A percentile compares a stretch with the other conserved stretches of the same genome.
phyloP scores from a whole-genome alignment of 352 stramenopile genomes.

The Phytophthora megakarya region DNA sequence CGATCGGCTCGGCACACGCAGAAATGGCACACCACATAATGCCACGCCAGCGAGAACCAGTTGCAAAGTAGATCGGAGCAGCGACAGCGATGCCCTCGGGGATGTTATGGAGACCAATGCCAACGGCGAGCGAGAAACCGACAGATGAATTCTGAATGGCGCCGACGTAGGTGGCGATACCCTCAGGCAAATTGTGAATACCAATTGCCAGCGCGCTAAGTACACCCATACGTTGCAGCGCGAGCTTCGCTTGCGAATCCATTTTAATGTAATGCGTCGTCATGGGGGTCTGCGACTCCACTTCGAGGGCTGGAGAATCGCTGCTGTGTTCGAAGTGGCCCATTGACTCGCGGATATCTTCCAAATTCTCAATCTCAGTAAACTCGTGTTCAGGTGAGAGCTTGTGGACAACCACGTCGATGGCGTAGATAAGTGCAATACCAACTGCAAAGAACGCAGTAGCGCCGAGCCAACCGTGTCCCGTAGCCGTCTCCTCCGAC shows the following conservation, averaged over 20 bases:
- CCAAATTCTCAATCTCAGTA: slow-evolving; percentile 42
- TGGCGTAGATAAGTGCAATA: slow-evolving; percentile 60
- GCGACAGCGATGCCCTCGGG: slow-evolving; percentile 95
- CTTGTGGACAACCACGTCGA: slow-evolving; percentile 51
- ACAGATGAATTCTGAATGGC: slow-evolving; percentile 90
- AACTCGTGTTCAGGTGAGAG: slow-evolving; percentile 36
- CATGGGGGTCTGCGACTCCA: slow-evolving; percentile 37
- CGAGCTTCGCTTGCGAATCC: slow-evolving; percentile 28
- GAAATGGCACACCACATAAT: slow-evolving; percentile 93
- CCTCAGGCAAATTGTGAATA: slow-evolving; percentile 96
- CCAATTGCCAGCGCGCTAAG: slow-evolving; percentile 91
- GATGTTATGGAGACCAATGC: slow-evolving; percentile 97
- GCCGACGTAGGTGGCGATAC: slow-evolving; percentile 95
- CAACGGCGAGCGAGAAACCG: slow-evolving; percentile 91
- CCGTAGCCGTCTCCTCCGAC: slow-evolving; percentile 34
- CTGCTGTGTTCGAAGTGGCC: slow-evolving; percentile 22
- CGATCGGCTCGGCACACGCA: slow-evolving; percentile 89
- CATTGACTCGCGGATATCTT: slow-evolving; percentile 40
- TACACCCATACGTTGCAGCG: slow-evolving; percentile 84
- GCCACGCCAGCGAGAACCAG: slow-evolving; percentile 90
- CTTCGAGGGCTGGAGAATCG: slow-evolving; percentile 8
- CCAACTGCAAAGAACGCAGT: slow-evolving; percentile 89
- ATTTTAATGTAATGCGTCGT: slow-evolving; percentile 30
- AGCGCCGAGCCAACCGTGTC: slow-evolving; percentile 75
- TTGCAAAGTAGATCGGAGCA: slow-evolving; percentile 97